phyloP scores from a whole-genome alignment of 345 rosid genomes.

The Anacardium occidentale region DNA sequence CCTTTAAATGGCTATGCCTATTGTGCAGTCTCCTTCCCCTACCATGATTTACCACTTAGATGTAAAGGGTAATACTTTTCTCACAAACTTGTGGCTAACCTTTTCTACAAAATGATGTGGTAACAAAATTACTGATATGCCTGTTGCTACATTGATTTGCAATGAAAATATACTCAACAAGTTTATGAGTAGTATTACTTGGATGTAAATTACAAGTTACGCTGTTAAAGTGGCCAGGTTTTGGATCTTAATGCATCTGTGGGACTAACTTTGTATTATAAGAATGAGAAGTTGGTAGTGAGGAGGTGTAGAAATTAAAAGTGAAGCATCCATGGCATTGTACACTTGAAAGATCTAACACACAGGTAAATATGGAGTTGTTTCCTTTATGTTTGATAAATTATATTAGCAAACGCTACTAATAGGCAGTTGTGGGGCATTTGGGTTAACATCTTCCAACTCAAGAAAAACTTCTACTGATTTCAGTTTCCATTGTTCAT shows the following conservation, averaged over 20 bases:
- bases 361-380: neutral
- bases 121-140: too few species aligned
- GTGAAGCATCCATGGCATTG: neutral
- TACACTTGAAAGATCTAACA: neutral
- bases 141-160: too few species aligned
- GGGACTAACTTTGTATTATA: neutral
- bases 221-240: conserved; percentile 3
- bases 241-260: neutral
- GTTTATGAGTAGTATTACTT: neutral
- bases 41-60: neutral
- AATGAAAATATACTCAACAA: neutral
- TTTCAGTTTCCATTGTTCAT: too few species aligned
- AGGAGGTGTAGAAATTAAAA: neutral
- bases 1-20: neutral
- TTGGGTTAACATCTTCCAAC: too few species aligned
- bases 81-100: neutral
- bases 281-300: conserved; percentile 1
- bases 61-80: neutral
- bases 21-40: neutral
- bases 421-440: too few species aligned
- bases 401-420: neutral
- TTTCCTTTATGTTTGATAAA: neutral
- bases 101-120: neutral
- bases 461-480: too few species aligned
- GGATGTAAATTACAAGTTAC: conserved; percentile 14